Conservation (phyloP, 305 asterid genomes). For the Ruellia speciosa region DNA sequence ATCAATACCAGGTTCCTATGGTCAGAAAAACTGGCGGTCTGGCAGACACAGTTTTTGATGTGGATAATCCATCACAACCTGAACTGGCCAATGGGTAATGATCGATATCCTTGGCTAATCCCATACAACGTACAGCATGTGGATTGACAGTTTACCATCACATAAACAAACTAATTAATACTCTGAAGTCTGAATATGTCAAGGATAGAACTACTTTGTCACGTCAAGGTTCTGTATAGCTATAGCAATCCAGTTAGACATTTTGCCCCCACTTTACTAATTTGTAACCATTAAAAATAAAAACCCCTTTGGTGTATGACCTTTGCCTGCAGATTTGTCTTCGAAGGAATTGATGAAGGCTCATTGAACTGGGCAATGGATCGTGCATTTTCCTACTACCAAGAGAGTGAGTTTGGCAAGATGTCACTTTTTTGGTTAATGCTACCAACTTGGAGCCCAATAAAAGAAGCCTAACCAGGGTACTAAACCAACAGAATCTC, state of each 20-base stretch:
- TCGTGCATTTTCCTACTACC: conserved; percentile 58
- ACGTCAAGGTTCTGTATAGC: no score
- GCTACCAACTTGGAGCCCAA: no score
- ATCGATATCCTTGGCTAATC: conserved; percentile 8
- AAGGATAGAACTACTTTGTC: no score
- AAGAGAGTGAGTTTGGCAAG: conserved; percentile 41
- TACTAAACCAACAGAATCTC: no score
- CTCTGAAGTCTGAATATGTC: no score
- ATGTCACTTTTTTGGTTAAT: background rate
- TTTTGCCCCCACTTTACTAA: background rate
- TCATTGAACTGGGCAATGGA: conserved; percentile 54
- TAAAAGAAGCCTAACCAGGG: no score
- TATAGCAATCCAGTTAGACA: no score
- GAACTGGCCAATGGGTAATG: conserved; percentile 63
- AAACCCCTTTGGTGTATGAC: no score
- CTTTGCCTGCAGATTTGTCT: conserved; percentile 50
- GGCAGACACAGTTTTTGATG: conserved; percentile 80
- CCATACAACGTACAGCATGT: background rate
- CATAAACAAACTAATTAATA: background rate
- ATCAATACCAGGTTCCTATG: conserved; percentile 54
- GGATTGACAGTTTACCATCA: no score
- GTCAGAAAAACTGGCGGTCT: conserved; percentile 89
- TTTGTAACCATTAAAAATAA: background rate
- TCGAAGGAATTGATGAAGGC: conserved; percentile 75
- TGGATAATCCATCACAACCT: conserved; percentile 54